These are phyloP conservation scores for Arctium lappa DNA, from an alignment of 129 eudicot genomes.

Conservation along the genomic window DNA sequence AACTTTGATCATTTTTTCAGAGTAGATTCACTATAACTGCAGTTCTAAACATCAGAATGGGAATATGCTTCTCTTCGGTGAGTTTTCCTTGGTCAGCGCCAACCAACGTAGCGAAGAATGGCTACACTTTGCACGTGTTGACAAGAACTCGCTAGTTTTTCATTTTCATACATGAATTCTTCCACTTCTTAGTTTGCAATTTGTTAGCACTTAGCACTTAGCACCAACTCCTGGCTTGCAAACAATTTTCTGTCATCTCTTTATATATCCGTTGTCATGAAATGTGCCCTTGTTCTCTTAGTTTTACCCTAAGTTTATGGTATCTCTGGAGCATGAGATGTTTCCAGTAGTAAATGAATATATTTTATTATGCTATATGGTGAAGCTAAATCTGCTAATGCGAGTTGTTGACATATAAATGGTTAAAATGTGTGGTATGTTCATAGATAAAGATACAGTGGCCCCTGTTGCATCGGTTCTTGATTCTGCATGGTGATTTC, in stretches of 20 bases:
- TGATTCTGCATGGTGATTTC: not conserved
- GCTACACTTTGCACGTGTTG: not conserved
- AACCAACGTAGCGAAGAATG: not conserved
- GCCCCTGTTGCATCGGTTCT: not conserved
- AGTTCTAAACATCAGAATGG: constrained; percentile 37
- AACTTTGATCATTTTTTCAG: constrained; percentile 18
- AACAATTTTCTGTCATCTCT: not conserved
- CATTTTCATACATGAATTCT: not conserved
- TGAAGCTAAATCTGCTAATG: constrained; percentile 2
- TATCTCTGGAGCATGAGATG: constrained; percentile 10
- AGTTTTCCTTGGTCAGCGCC: not conserved
- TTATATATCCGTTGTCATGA: not conserved
- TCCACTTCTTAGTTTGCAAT: not conserved
- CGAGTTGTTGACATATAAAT: constrained; percentile 7
- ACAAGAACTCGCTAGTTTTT: not conserved
- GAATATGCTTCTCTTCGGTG: constrained; percentile 56
- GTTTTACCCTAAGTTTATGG: not conserved
- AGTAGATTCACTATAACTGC: not conserved
- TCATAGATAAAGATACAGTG: not conserved
- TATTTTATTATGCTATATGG: not conserved
- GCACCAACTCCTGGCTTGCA: not conserved
- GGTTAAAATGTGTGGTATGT: constrained; percentile 1
- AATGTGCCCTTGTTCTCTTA: not conserved
- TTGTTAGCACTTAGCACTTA: not conserved
- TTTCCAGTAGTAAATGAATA: not conserved